Evolutionary conservation across 2,329 filamentous ascomycete genomes (phyloP).

Genomic region (Fusarium mexicanum): DNA sequence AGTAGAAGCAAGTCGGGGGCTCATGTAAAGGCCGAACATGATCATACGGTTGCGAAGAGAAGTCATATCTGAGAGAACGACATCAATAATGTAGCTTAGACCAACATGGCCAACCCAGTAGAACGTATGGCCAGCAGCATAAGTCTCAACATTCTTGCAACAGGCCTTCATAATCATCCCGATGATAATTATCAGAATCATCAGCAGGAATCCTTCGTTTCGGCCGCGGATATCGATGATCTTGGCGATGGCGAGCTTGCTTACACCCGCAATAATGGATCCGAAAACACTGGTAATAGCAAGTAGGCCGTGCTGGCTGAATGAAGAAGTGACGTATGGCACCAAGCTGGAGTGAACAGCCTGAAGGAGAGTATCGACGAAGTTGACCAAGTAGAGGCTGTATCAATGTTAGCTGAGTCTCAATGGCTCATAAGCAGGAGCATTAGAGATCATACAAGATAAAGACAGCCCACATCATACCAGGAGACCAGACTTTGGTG

Average conservation of each 20-base stretch:
- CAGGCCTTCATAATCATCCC: conserved; percentile 71
- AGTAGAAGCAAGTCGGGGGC: conserved; percentile 56
- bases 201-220: conserved; percentile 56
- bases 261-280: conserved; percentile 51
- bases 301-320: conserved; percentile 70
- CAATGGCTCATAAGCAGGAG: neutral
- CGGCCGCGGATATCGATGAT: conserved; percentile 61
- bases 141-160: conserved; percentile 66
- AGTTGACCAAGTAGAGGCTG: conserved; percentile 53
- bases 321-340: conserved; percentile 73
- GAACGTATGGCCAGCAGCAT: conserved; percentile 70
- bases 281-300: conserved; percentile 72
- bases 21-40: conserved; percentile 55
- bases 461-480: conserved; percentile 52
- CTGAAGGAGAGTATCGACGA: conserved; percentile 52
- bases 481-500: conserved; percentile 52
- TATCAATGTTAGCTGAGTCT: neutral
- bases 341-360: conserved; percentile 59
- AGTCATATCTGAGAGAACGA: conserved; percentile 57
- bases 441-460: conserved; percentile 45
- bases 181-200: conserved; percentile 57
- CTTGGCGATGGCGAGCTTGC: conserved; percentile 56
- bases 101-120: conserved; percentile 67
- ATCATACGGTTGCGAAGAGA: conserved; percentile 56
- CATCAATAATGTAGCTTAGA: conserved; percentile 52